A percentile compares a stretch with the other conserved stretches of the same genome.
phyloP scores from a whole-genome alignment of 805 yeast genomes.

The Blastobotrys chiropterorum region DNA sequence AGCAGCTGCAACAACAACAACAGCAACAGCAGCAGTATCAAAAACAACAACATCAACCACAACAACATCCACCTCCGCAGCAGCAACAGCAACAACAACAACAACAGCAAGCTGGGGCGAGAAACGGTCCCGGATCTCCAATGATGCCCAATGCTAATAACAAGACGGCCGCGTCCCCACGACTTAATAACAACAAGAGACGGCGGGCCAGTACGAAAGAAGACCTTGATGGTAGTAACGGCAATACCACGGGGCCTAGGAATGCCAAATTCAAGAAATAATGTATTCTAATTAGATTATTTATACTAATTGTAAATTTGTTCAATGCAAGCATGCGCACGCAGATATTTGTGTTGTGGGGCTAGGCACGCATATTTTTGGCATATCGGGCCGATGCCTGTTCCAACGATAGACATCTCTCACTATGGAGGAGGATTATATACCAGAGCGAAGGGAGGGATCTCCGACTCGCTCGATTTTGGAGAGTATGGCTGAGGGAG shows the following conservation, averaged over 20 bases:
- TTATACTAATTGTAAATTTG: neutral
- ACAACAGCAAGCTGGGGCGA: slow-evolving; percentile 3
- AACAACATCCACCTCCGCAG: slow-evolving; percentile 14
- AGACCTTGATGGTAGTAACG: slow-evolving; percentile 1
- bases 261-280: neutral
- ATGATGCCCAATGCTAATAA: neutral
- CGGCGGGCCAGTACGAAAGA: slow-evolving; percentile 9
- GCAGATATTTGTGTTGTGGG: no score
- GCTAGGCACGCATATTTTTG: no score
- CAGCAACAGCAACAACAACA: slow-evolving; percentile 12
- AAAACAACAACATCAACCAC: slow-evolving; percentile 9
- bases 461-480: neutral
- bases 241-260: neutral
- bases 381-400: no score
- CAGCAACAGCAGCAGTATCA: slow-evolving; percentile 18
- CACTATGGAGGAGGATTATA: neutral
- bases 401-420: neutral
- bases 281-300: neutral
- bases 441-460: neutral
- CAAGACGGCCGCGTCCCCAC: neutral
- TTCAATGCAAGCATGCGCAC: no score
- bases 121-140: neutral
- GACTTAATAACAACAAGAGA: slow-evolving; percentile 2
- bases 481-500: neutral
- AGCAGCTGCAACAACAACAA: slow-evolving; percentile 15